Conservation (phyloP, 75 land plant species). For the Larix kaempferi region DNA sequence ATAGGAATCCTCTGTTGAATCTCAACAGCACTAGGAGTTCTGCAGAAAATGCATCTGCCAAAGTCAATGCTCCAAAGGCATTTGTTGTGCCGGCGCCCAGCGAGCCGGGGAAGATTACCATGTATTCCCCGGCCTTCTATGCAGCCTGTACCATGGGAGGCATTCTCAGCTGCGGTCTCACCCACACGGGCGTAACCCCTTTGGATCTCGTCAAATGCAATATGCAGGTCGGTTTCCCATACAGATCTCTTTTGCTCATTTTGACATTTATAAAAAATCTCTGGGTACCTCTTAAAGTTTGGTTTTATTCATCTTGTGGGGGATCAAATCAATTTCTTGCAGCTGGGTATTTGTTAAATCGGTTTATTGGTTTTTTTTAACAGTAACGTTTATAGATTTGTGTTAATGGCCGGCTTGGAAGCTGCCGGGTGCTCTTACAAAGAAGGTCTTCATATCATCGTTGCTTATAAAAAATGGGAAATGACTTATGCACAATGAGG, state of each 20-base stretch:
- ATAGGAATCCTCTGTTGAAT: not conserved
- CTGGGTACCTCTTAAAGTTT: too few species aligned
- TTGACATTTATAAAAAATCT: not conserved
- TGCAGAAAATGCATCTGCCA: not conserved
- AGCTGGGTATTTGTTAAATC: too few species aligned
- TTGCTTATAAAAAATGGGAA: too few species aligned
- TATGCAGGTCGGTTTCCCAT: slow-evolving; percentile 69
- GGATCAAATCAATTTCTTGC: too few species aligned
- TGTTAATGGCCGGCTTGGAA: too few species aligned
- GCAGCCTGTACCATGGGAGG: slow-evolving; percentile 92
- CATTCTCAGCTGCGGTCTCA: slow-evolving; percentile 85
- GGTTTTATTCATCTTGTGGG: too few species aligned
- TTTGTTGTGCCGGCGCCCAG: slow-evolving; percentile 52
- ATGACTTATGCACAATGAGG: too few species aligned
- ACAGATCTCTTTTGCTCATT: not conserved
- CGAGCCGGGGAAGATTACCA: slow-evolving; percentile 48
- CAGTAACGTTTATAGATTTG: too few species aligned
- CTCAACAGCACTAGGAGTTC: not conserved
- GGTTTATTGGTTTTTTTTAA: too few species aligned
- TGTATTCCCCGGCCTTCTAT: slow-evolving; percentile 74
- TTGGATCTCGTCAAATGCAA: slow-evolving; percentile 95
- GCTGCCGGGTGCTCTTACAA: too few species aligned
- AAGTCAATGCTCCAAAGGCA: not conserved
- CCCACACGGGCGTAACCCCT: slow-evolving; percentile 87
- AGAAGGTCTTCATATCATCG: too few species aligned